Evolutionary conservation across 257 asterid species (phyloP).

Genomic region (Fraxinus americana): DNA sequence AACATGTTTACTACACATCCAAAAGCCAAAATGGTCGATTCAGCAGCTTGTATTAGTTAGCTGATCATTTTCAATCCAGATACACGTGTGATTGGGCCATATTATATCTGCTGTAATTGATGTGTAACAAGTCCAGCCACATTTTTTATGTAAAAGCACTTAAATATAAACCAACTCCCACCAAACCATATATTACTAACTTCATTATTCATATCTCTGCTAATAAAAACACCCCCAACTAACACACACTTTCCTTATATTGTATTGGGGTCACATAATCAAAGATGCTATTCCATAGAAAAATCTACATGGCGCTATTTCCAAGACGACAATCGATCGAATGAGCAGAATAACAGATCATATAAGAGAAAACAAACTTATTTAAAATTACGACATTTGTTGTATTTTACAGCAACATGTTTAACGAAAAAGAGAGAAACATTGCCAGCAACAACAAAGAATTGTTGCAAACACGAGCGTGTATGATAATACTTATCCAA

Average conservation of each 20-base stretch:
- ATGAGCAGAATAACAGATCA: too few relatives aligned
- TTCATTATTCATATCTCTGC: neutral
- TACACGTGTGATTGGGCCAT: neutral
- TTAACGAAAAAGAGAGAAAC: neutral
- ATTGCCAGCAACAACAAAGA: neutral
- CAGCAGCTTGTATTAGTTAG: neutral
- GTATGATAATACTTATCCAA: neutral
- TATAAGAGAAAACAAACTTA: too few relatives aligned
- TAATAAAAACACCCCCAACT: neutral
- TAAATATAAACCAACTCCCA: neutral
- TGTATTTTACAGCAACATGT: too few relatives aligned
- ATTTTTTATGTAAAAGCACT: neutral
- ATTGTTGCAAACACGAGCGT: neutral
- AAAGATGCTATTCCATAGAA: too few relatives aligned
- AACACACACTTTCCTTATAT: neutral
- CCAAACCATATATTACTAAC: neutral
- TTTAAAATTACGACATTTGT: neutral
- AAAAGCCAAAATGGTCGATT: neutral
- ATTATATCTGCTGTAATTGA: neutral
- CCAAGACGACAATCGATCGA: too few relatives aligned
- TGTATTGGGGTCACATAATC: neutral
- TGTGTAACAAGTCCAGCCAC: neutral
- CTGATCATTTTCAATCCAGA: neutral
- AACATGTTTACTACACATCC: too few relatives aligned
- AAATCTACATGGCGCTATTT: too few relatives aligned